A percentile compares a stretch with the other conserved stretches of the same genome.
phyloP scores from a whole-genome alignment of 495 filamentous ascomycete species.

The Podospora comata region DNA sequence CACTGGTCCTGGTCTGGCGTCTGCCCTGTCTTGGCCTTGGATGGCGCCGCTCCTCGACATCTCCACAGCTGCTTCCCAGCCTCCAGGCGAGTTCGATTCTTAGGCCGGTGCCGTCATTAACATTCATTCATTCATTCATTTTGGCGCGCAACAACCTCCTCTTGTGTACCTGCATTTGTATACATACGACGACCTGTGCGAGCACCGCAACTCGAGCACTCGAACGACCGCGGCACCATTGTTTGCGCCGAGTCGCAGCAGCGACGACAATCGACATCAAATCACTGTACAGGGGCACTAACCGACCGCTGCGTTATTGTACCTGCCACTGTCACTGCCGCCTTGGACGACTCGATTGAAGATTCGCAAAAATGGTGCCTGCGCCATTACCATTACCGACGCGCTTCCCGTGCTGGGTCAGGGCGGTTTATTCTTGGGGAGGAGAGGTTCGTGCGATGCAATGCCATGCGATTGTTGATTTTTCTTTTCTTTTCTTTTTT shows the following conservation, averaged over 20 bases:
- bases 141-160: background rate
- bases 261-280: background rate
- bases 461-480: slow-evolving; percentile 6
- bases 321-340: background rate
- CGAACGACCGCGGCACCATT: slow-evolving; percentile 5
- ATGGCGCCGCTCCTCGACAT: slow-evolving; percentile 6
- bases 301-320: background rate
- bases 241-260: background rate
- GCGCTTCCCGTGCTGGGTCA: slow-evolving; percentile 93
- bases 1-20: background rate
- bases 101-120: background rate
- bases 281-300: slow-evolving; percentile 5
- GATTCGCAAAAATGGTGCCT: slow-evolving; percentile 42
- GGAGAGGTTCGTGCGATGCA: slow-evolving; percentile 65
- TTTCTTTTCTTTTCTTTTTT: slow-evolving; percentile 15
- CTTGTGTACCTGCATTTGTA: background rate
- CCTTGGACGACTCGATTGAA: background rate
- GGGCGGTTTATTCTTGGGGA: slow-evolving; percentile 94
- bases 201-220: background rate
- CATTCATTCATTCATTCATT: background rate
- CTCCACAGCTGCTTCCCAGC: background rate
- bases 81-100: background rate
- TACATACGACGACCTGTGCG: background rate
- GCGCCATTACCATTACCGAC: slow-evolving; percentile 67
- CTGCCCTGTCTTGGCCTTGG: background rate